phyloP scores from a whole-genome alignment of 2,329 filamentous ascomycete species.

The Claviceps cyperi region DNA sequence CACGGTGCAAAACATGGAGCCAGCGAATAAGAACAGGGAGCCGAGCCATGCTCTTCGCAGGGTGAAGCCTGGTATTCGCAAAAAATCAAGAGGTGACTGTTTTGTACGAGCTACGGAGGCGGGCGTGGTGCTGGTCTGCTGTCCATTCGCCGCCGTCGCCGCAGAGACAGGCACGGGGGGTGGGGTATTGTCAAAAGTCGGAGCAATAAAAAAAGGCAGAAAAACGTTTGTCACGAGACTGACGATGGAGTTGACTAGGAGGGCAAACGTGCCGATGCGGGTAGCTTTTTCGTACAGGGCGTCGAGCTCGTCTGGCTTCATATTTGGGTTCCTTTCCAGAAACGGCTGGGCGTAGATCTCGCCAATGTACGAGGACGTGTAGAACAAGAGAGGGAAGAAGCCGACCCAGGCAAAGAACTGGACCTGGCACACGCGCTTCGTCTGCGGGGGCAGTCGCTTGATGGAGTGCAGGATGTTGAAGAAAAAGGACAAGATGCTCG shows the following conservation, averaged over 20 bases:
- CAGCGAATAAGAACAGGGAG: slow-evolving; percentile 70
- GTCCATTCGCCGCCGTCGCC: neutral
- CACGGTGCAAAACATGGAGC: slow-evolving; percentile 71
- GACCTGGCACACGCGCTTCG: slow-evolving; percentile 65
- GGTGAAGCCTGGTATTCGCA: slow-evolving; percentile 72
- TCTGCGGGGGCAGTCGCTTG: slow-evolving; percentile 64
- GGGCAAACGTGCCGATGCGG: slow-evolving; percentile 73
- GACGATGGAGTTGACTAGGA: slow-evolving; percentile 76
- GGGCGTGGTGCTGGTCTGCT: neutral
- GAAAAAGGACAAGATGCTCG: slow-evolving; percentile 68
- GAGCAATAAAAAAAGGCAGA: slow-evolving; percentile 72
- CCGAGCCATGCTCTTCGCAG: slow-evolving; percentile 78
- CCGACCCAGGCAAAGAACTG: slow-evolving; percentile 86
- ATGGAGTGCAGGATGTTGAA: slow-evolving; percentile 62
- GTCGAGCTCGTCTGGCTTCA: slow-evolving; percentile 64
- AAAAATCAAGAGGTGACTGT: slow-evolving; percentile 37
- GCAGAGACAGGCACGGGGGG: neutral
- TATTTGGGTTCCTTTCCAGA: slow-evolving; percentile 61
- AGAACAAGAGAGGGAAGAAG: slow-evolving; percentile 92
- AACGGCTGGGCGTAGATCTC: slow-evolving; percentile 83
- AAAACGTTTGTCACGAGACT: slow-evolving; percentile 71
- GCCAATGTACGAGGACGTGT: slow-evolving; percentile 85
- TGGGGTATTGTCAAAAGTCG: slow-evolving; percentile 49
- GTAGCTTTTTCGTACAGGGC: slow-evolving; percentile 72
- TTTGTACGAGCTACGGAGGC: slow-evolving; percentile 10